phyloP scores from a whole-genome alignment of 495 filamentous ascomycete genomes.

The Aspergillus nanangensis region DNA sequence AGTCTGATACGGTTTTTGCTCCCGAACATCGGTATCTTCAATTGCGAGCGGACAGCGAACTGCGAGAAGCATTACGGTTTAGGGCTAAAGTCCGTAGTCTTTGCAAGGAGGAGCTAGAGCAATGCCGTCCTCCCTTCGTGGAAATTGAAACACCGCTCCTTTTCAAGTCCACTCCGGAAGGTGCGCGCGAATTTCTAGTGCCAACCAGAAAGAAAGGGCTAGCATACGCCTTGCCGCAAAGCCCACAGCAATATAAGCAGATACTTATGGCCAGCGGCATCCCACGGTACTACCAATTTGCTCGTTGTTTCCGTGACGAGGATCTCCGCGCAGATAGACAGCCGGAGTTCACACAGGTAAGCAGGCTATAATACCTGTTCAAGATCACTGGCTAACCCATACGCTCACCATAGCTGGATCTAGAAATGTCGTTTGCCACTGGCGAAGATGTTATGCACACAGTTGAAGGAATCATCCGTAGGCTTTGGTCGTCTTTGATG shows the following conservation, averaged over 20 bases:
- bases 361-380: too few relatives aligned
- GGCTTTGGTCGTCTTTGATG: conserved; percentile 49
- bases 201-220: conserved; percentile 71
- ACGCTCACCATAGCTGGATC: conserved; percentile 70
- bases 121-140: conserved; percentile 48
- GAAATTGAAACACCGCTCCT: conserved; percentile 90
- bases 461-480: conserved; percentile 61
- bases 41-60: conserved; percentile 60
- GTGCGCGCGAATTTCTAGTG: conserved; percentile 92
- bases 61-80: conserved; percentile 60
- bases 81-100: conserved; percentile 46
- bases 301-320: conserved; percentile 93
- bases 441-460: conserved; percentile 68
- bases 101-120: conserved; percentile 50
- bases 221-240: conserved; percentile 90
- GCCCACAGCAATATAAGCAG: conserved; percentile 98
- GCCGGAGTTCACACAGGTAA: conserved; percentile 93
- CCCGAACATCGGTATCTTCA: conserved; percentile 78
- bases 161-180: conserved; percentile 97
- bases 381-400: too few relatives aligned
- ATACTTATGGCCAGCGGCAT: conserved; percentile 93
- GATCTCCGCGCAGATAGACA: conserved; percentile 90
- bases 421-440: conserved; percentile 83
- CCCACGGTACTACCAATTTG: conserved; percentile 81
- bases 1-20: conserved; percentile 64